A percentile compares a stretch with the other conserved stretches of the same genome.
These are phyloP conservation scores for Camelina hispida DNA, from an alignment of 345 rosid genomes.

Conservation along the genomic window DNA sequence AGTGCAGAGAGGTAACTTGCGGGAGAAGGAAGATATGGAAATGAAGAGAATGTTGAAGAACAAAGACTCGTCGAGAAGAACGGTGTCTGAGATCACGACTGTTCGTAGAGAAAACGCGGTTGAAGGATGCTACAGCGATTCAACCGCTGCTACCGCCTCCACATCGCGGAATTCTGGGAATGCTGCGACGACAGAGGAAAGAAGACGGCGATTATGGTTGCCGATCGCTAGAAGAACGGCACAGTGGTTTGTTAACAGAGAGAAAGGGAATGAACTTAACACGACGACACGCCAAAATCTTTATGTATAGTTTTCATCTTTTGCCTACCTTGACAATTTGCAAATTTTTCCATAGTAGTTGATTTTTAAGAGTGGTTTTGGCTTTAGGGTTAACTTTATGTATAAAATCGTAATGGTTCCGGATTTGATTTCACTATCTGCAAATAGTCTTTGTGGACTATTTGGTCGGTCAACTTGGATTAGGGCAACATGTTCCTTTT, in stretches of 20 bases:
- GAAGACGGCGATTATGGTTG: slow-evolving; percentile 66
- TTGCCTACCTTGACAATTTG: neutral
- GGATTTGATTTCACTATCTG: slow-evolving; percentile 1
- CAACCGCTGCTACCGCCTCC: slow-evolving; percentile 25
- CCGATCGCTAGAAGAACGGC: slow-evolving; percentile 76
- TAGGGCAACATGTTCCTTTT: neutral
- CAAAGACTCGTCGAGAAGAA: slow-evolving; percentile 53
- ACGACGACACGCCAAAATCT: slow-evolving; percentile 32
- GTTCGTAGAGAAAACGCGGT: slow-evolving; percentile 52
- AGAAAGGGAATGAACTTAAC: slow-evolving; percentile 41
- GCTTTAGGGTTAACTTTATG: neutral
- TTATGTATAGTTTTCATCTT: slow-evolving; percentile 41
- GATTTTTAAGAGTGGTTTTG: neutral
- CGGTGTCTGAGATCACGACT: slow-evolving; percentile 72
- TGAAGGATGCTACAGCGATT: slow-evolving; percentile 17
- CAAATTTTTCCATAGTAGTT: neutral
- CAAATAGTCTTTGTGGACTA: neutral
- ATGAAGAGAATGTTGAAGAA: slow-evolving; percentile 36
- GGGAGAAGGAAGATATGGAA: slow-evolving; percentile 16
- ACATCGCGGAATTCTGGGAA: slow-evolving; percentile 4
- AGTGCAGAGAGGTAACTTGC: slow-evolving; percentile 28
- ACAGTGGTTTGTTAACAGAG: slow-evolving; percentile 75
- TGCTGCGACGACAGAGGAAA: slow-evolving; percentile 48
- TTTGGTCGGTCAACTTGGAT: neutral
- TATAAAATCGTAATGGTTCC: neutral